A percentile compares a stretch with the other conserved stretches of the same genome.
Evolutionary conservation across 1,284 basidiomycete species (phyloP).

Genomic region (Gomphus bonarii): DNA sequence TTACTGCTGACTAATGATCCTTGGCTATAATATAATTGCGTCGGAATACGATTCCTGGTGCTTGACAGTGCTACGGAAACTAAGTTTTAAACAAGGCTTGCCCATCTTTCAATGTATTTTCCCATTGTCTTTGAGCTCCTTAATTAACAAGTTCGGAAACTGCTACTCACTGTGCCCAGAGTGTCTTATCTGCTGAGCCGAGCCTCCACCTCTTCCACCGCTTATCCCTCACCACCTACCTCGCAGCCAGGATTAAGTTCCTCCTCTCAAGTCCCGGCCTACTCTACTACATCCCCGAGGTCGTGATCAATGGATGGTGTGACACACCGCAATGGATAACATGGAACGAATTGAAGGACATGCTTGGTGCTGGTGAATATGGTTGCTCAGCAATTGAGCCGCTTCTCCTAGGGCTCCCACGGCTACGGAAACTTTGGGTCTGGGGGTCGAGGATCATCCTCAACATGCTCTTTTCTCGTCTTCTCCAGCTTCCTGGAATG

Average conservation of each 20-base stretch:
- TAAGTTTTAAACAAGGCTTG: too few species aligned
- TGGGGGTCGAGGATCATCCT: background rate
- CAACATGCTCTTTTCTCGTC: background rate
- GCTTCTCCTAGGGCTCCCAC: background rate
- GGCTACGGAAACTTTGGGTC: background rate
- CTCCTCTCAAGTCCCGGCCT: background rate
- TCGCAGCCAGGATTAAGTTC: background rate
- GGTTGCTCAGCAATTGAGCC: background rate
- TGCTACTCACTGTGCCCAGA: too few species aligned
- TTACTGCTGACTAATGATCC: too few species aligned
- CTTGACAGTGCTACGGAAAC: too few species aligned
- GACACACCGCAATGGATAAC: background rate
- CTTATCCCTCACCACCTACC: too few species aligned
- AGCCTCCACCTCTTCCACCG: too few species aligned
- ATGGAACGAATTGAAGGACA: background rate
- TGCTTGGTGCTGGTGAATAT: background rate
- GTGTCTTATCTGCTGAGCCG: too few species aligned
- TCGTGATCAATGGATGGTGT: background rate
- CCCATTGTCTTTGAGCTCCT: too few species aligned
- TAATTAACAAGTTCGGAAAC: too few species aligned
- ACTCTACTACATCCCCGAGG: background rate
- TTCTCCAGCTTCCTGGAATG: background rate
- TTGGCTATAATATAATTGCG: too few species aligned
- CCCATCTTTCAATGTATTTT: too few species aligned
- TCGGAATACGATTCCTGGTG: too few species aligned